Base-by-base conservation (phyloP, 139 green algal genomes). In the Limnomonas spitsbergensis region DNA sequence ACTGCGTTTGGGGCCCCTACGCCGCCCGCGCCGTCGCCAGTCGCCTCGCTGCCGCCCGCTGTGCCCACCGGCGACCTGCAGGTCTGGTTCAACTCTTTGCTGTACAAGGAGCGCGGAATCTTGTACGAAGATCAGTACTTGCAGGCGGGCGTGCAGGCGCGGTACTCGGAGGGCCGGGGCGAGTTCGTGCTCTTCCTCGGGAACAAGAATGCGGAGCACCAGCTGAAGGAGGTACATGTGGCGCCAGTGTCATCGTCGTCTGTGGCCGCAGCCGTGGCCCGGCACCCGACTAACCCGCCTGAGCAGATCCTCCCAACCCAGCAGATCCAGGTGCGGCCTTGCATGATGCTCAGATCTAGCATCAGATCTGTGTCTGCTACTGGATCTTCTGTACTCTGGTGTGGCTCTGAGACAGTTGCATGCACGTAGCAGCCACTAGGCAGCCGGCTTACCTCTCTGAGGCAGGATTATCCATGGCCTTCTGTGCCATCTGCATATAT, bases 61-160 rank as follows among this genome's bases (percentile, higher is more conserved):
- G 35, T 67, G 2, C 70, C 84, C 4, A 75, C 80, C 3, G 86
- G 82, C 27, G 83, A 91, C 47, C 4, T 88, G 2, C 56, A 87
- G 36, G 80, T 56, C 1, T 88, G 83, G 80, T 87, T 80, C 67
- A 61, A 29, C 9, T 75, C 79, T 0, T 35, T 88, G 47, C 78
- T 88, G 73, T 42, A 84, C 31, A 88, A 86, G 79, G 80, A 84
- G 61, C 89, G 82, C 40, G 95, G 95, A 38, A 86, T 99, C 40
- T 85, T 99, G 67, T 99, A 98, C 71, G 94, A 99, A 87, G 95
- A 99, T 85, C 78, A 89, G 38, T 90, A 93, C 80, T 69, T 99
- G 52, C 93, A 97, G 85, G 83, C 95, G 7, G 95, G 95, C 6
- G 20, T 98, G 73, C 97, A 98, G 83, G 77, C 68, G 7, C 71